These are phyloP conservation scores for Lepidium campestre DNA, from an alignment of 441 rosid species.

Conservation along the genomic window DNA sequence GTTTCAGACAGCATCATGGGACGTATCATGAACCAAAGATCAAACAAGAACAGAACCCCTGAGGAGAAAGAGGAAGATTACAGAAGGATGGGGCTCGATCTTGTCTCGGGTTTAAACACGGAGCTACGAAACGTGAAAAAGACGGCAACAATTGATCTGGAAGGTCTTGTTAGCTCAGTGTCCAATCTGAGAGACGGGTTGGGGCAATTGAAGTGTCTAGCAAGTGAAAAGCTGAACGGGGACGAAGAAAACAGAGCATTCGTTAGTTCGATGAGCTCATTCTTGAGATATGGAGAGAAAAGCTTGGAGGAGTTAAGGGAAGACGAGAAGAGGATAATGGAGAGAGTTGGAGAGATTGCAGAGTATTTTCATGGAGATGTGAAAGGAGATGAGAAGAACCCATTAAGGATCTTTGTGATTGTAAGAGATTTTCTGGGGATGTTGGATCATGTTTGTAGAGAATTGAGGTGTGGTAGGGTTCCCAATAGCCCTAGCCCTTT, in stretches of 20 bases:
- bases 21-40: constrained; percentile 53
- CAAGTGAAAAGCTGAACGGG: constrained; percentile 26
- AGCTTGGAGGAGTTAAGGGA: constrained; percentile 57
- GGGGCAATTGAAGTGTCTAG: constrained; percentile 46
- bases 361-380: constrained; percentile 92
- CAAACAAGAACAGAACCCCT: constrained; percentile 43
- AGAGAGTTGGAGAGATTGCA: constrained; percentile 64
- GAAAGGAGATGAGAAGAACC: constrained; percentile 83
- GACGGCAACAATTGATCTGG: constrained; percentile 81
- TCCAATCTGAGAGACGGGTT: constrained; percentile 66
- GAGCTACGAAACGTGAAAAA: constrained; percentile 89
- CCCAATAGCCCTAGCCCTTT: constrained; percentile 64
- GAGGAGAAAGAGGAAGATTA: constrained; percentile 87
- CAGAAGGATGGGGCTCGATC: constrained; percentile 87
- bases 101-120: constrained; percentile 69
- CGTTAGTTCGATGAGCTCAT: constrained; percentile 52
- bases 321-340: constrained; percentile 68
- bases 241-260: constrained; percentile 50
- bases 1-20: constrained; percentile 93
- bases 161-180: constrained; percentile 80
- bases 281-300: constrained; percentile 52
- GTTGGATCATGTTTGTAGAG: constrained; percentile 92
- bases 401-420: constrained; percentile 84
- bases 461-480: constrained; percentile 60
- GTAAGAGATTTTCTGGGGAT: constrained; percentile 94